Percentiles rank a stretch among this genome's conserved stretches.
These are phyloP conservation scores for Phytophthora macrochlamydospora DNA, from an alignment of 352 stramenopile genomes.

Conservation along the genomic window DNA sequence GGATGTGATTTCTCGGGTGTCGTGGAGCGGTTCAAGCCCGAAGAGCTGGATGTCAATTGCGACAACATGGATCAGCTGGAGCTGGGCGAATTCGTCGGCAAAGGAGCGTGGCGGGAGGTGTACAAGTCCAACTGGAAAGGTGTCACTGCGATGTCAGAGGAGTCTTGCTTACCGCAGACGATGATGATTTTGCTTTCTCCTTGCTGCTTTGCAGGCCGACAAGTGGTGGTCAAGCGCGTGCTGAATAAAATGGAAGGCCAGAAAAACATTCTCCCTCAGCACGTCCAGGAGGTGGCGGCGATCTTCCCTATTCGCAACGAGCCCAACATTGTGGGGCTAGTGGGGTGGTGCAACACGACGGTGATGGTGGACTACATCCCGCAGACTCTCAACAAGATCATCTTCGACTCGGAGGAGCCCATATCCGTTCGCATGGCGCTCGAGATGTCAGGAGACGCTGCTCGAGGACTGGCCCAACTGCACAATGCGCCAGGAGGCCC, in stretches of 20 bases:
- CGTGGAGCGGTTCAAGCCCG: conserved; percentile 41
- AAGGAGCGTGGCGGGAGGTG: conserved; percentile 59
- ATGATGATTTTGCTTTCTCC: not conserved
- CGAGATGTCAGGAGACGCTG: conserved; percentile 42
- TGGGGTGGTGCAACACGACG: conserved; percentile 67
- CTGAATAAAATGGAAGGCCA: conserved; percentile 44
- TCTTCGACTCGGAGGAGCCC: conserved; percentile 39
- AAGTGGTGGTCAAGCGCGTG: conserved; percentile 54
- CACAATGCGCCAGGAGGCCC: conserved; percentile 52
- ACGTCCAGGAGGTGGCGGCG: conserved; percentile 52
- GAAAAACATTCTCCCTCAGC: conserved; percentile 44
- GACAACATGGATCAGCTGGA: conserved; percentile 49
- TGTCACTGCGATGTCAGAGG: conserved; percentile 7
- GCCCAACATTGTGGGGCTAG: conserved; percentile 53
- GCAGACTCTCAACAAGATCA: conserved; percentile 41
- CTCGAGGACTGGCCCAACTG: conserved; percentile 49
- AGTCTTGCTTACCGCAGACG: not conserved
- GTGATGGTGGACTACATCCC: conserved; percentile 63
- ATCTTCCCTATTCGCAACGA: conserved; percentile 55
- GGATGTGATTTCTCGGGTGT: conserved; percentile 53
- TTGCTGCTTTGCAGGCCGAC: conserved; percentile 23
- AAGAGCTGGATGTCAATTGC: conserved; percentile 52
- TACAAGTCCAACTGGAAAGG: conserved; percentile 57
- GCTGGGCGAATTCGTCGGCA: conserved; percentile 43
- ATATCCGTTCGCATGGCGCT: conserved; percentile 38